phyloP scores from a whole-genome alignment of 305 asterid species.

The Vinca major region DNA sequence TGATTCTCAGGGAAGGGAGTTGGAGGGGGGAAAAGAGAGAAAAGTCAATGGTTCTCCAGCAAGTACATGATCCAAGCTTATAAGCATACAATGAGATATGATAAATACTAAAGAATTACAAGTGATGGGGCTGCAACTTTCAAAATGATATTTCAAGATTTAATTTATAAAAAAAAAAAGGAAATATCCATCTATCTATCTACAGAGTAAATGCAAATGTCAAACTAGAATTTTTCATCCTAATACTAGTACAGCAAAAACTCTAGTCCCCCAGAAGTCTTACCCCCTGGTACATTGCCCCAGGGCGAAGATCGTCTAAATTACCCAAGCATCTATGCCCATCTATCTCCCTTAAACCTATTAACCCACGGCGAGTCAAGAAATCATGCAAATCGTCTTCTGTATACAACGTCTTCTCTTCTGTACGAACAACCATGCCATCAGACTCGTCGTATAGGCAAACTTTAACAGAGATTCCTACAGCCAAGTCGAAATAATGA shows the following conservation, averaged over 20 bases:
- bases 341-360: constrained; percentile 21
- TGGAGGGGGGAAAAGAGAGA: too few species aligned
- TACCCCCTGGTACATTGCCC: constrained; percentile 19
- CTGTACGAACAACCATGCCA: constrained; percentile 20
- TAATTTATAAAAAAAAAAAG: too few species aligned
- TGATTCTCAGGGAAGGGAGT: too few species aligned
- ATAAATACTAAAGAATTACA: too few species aligned
- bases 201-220: neutral
- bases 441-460: constrained; percentile 23
- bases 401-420: constrained; percentile 21
- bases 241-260: too few species aligned
- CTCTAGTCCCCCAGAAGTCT: constrained; percentile 18
- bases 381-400: constrained; percentile 22
- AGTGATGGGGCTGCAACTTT: too few species aligned
- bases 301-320: constrained; percentile 22
- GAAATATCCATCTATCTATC: too few species aligned
- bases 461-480: constrained; percentile 20
- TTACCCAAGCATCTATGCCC: constrained; percentile 18
- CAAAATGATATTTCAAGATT: too few species aligned
- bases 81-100: too few species aligned
- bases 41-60: too few species aligned
- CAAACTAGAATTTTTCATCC: neutral
- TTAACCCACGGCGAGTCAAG: constrained; percentile 20
- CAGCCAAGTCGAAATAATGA: neutral
- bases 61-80: too few species aligned